Percentiles rank a stretch among this genome's conserved stretches.
These are phyloP conservation scores for Testicularia cyperi DNA, from an alignment of 1,284 basidiomycete species.

Conservation along the genomic window DNA sequence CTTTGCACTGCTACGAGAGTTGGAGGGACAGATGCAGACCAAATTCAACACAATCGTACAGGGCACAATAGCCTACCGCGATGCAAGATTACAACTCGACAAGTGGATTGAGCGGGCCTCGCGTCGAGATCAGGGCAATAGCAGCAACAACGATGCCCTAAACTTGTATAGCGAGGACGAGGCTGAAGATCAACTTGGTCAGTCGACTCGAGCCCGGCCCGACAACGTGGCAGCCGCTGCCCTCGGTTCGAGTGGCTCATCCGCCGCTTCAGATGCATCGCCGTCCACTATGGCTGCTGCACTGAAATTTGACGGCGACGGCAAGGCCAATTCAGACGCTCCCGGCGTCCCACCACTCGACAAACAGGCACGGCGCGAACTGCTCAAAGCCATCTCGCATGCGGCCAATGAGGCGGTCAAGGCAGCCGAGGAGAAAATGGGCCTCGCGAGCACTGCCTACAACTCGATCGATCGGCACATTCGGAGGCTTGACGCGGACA, in stretches of 20 bases:
- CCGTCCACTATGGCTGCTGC: no score
- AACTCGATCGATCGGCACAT: conserved; percentile 64
- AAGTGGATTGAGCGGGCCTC: conserved; percentile 1
- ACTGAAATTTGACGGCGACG: not conserved
- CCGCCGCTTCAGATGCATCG: no score
- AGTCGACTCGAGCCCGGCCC: no score
- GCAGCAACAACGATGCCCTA: not conserved
- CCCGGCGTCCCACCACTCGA: no score
- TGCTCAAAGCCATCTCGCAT: conserved; percentile 17
- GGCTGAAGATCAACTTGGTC: conserved; percentile 21
- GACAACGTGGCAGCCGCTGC: no score
- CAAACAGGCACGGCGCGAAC: conserved; percentile 3
- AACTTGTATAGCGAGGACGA: conserved; percentile 39
- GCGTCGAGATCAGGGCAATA: not conserved
- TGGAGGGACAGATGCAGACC: conserved; percentile 71
- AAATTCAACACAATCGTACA: conserved; percentile 11
- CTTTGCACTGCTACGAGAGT: conserved; percentile 75
- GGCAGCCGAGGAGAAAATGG: conserved; percentile 64
- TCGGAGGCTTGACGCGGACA: conserved; percentile 63
- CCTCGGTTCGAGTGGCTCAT: no score
- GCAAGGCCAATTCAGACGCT: no score
- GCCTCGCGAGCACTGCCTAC: conserved; percentile 63
- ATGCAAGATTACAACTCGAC: conserved; percentile 15
- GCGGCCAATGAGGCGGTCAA: conserved; percentile 42
- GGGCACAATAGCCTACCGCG: conserved; percentile 21